Base-by-base conservation (phyloP, 2,329 filamentous ascomycete species). In the Penicillium aurantiogriseum region DNA sequence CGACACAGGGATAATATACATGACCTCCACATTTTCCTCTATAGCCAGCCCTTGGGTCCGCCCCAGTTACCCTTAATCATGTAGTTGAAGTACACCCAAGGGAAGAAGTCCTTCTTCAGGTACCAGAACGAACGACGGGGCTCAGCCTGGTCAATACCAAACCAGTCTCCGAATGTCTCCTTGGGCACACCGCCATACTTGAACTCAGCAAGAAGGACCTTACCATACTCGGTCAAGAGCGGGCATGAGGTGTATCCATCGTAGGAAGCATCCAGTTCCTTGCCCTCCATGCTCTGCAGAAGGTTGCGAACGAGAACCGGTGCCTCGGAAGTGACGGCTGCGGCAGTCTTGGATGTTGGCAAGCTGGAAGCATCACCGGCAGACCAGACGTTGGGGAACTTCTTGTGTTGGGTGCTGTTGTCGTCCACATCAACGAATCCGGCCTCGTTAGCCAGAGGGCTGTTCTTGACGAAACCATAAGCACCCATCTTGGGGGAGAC, bases 21-120 rank as follows among this genome's bases (percentile, higher is more conserved):
- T 2, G 17, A n/a, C n/a, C 21, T 49, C 13, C 8, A 23, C 19
- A 13, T 13, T 9, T 33, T 35, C 17, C 11, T 50, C 33, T 29
- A 56, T 9, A 63, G 59, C 74, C 74, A 85, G 0, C 84, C 84
- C 68, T 82, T 84, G 0, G 84, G 83, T 6, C 85, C 85, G 23
- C 76, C 84, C 85, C 85, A 87, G 8, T 77, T 83, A 6, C 85
- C 85, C 73, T 84, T 86, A 7, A 87, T 79, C 79, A 86, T 81
- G 38, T 77, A 79, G 38, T 82, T 80, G 52, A 78, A 80, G 71
- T 87, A 87, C 3, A 88, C 85, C 85, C 85, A 87, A 0, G 85
- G 85, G 72, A 88, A 88, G 65, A 88, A 88, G 66, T 87, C 81
- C 73, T 85, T 87, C 77, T 88, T 88, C 44, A 88, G 63, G 63